Conservation (phyloP, 78 protist genomes). For the Dictyostelium firmibasis region DNA sequence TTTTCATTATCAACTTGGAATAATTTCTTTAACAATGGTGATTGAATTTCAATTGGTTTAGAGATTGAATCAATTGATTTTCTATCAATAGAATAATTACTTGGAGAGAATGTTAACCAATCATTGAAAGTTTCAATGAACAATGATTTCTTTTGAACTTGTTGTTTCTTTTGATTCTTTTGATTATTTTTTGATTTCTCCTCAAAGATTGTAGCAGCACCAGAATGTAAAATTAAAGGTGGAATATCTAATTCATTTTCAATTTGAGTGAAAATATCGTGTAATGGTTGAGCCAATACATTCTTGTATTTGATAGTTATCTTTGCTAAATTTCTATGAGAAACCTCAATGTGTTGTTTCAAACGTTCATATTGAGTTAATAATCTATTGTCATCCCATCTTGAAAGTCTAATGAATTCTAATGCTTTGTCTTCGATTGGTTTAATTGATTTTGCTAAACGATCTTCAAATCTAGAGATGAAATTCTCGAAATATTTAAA, state of each 20-base stretch:
- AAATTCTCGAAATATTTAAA: conserved; percentile 67
- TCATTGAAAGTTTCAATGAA: conserved; percentile 3
- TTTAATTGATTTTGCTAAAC: conserved; percentile 11
- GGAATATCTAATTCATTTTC: conserved; percentile 52
- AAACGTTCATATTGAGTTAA: conserved; percentile 77
- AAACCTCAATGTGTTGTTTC: conserved; percentile 43
- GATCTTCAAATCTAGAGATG: conserved; percentile 45
- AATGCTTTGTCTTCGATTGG: conserved; percentile 76
- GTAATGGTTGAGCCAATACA: conserved; percentile 39
- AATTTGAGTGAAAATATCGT: conserved; percentile 27
- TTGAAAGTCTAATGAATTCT: conserved; percentile 65
- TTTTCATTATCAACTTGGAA: conserved; percentile 17
- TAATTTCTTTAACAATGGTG: not conserved
- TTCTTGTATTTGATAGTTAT: conserved; percentile 58
- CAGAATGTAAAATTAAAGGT: not conserved
- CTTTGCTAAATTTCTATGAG: conserved; percentile 76
- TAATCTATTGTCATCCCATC: conserved; percentile 81
- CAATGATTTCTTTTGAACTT: not conserved
- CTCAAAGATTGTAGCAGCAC: not conserved
- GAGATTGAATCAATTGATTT: not conserved
- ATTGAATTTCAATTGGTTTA: not conserved
- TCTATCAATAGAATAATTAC: not conserved
- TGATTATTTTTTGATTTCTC: not conserved
- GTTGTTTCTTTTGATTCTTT: not conserved
- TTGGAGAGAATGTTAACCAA: not conserved